Evolutionary conservation across 2,329 filamentous ascomycete genomes (phyloP).

Genomic region (Monosporascus sp.): DNA sequence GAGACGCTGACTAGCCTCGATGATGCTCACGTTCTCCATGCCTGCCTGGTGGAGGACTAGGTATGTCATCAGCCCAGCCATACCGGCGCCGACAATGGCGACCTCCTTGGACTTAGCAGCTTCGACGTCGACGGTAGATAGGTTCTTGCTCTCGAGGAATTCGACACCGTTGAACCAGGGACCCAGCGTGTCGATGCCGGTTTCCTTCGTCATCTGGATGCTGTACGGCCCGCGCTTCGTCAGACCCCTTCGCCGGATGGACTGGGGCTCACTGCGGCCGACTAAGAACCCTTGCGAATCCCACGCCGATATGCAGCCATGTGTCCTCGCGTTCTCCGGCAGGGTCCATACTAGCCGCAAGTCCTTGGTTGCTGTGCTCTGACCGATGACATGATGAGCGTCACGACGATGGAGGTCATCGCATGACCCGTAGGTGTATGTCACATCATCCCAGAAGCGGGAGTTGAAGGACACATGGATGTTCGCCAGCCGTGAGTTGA

Average conservation of each 20-base stretch:
- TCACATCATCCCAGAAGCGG: constrained; percentile 21
- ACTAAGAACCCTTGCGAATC: constrained; percentile 22
- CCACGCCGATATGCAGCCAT: constrained; percentile 38
- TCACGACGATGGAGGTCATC: constrained; percentile 10
- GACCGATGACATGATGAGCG: constrained; percentile 23
- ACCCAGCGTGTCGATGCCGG: constrained; percentile 41
- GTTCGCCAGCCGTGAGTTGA: constrained; percentile 30
- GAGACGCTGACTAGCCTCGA: constrained; percentile 55
- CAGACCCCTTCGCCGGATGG: constrained; percentile 19
- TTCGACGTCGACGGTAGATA: constrained; percentile 45
- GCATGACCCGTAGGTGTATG: constrained; percentile 30
- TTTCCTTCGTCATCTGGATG: constrained; percentile 46
- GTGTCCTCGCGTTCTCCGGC: constrained; percentile 23
- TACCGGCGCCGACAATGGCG: constrained; percentile 61
- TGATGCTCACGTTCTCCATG: constrained; percentile 55
- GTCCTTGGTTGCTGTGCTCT: constrained; percentile 12
- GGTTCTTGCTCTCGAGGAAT: constrained; percentile 49
- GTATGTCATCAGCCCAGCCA: constrained; percentile 58
- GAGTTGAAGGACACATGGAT: constrained; percentile 23
- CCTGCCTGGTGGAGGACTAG: constrained; percentile 46
- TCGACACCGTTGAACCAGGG: constrained; percentile 64
- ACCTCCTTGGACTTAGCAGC: constrained; percentile 53
- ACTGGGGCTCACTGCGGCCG: constrained; percentile 31
- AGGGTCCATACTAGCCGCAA: constrained; percentile 30
- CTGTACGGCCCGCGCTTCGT: constrained; percentile 19